phyloP scores from a whole-genome alignment of 1,284 basidiomycete genomes.

The Xanthoconium separans region DNA sequence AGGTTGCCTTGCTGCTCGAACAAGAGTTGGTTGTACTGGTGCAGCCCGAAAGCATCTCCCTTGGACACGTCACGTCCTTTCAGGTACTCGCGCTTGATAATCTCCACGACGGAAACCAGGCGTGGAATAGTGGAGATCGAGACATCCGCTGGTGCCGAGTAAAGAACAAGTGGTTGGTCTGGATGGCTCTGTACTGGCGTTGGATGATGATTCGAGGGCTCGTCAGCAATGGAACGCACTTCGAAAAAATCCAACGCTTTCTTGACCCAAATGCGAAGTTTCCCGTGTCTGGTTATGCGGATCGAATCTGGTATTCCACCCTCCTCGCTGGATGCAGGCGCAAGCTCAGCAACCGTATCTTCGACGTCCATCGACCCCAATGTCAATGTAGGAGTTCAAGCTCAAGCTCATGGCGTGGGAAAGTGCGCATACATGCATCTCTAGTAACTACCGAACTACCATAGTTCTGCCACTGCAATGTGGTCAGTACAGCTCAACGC shows the following conservation, averaged over 20 bases:
- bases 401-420: slow-evolving; percentile 19
- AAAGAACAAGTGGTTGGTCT: slow-evolving; percentile 56
- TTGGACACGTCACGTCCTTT: slow-evolving; percentile 46
- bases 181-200: slow-evolving; percentile 50
- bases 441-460: slow-evolving; percentile 42
- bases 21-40: slow-evolving; percentile 80
- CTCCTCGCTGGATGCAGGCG: slow-evolving; percentile 7
- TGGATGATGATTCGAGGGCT: not conserved
- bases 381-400: not conserved
- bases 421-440: not conserved
- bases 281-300: slow-evolving; percentile 64
- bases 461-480: slow-evolving; percentile 51
- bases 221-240: slow-evolving; percentile 39
- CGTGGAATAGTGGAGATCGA: slow-evolving; percentile 57
- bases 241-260: slow-evolving; percentile 62
- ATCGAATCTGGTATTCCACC: slow-evolving; percentile 31
- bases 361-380: slow-evolving; percentile 20
- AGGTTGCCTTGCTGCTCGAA: slow-evolving; percentile 47
- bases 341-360: slow-evolving; percentile 1
- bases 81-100: slow-evolving; percentile 79
- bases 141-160: slow-evolving; percentile 55
- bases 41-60: slow-evolving; percentile 50
- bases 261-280: slow-evolving; percentile 60
- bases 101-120: slow-evolving; percentile 77
- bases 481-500: slow-evolving; percentile 7